These are phyloP conservation scores for Coprinopsis strossmayeri DNA, from an alignment of 768 basidiomycete genomes.

Conservation along the genomic window DNA sequence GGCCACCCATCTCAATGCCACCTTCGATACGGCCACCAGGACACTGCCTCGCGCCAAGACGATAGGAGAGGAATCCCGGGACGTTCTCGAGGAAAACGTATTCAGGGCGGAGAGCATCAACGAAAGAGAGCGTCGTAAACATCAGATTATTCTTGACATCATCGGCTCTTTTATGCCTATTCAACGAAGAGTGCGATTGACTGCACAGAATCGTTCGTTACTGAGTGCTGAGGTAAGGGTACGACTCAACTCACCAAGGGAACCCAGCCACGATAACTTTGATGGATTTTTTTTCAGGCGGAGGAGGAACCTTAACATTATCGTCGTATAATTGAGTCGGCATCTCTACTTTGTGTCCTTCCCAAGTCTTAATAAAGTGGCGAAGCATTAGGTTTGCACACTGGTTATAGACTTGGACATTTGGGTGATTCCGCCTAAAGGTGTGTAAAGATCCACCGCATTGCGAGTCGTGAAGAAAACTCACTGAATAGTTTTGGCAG, in stretches of 20 bases:
- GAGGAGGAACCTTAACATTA: slow-evolving; percentile 31
- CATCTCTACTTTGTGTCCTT: slow-evolving; percentile 31
- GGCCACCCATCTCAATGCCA: slow-evolving; percentile 65
- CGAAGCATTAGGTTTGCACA: slow-evolving; percentile 60
- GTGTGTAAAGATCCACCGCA: not conserved
- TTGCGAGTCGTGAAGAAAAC: too few species aligned
- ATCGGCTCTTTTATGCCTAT: slow-evolving; percentile 62
- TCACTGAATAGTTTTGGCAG: slow-evolving; percentile 59
- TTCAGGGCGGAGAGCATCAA: slow-evolving; percentile 39
- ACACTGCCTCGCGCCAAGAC: slow-evolving; percentile 33
- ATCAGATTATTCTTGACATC: slow-evolving; percentile 67
- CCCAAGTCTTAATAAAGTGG: slow-evolving; percentile 48
- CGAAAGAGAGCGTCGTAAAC: slow-evolving; percentile 48
- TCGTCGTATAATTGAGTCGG: slow-evolving; percentile 35
- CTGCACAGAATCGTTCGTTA: too few species aligned
- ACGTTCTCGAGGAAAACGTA: slow-evolving; percentile 50
- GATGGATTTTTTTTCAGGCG: slow-evolving; percentile 46
- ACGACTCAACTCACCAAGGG: slow-evolving; percentile 61
- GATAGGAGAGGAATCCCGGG: slow-evolving; percentile 39
- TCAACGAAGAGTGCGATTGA: slow-evolving; percentile 67
- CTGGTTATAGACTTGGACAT: slow-evolving; percentile 57
- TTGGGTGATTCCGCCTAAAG: slow-evolving; percentile 45
- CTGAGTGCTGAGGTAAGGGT: too few species aligned
- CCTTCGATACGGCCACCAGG: slow-evolving; percentile 44
- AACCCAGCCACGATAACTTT: slow-evolving; percentile 66